Percentiles rank a stretch among this genome's conserved stretches.
Evolutionary conservation across 2,329 filamentous ascomycete species (phyloP).

Genomic region (Diplodia intermedia): DNA sequence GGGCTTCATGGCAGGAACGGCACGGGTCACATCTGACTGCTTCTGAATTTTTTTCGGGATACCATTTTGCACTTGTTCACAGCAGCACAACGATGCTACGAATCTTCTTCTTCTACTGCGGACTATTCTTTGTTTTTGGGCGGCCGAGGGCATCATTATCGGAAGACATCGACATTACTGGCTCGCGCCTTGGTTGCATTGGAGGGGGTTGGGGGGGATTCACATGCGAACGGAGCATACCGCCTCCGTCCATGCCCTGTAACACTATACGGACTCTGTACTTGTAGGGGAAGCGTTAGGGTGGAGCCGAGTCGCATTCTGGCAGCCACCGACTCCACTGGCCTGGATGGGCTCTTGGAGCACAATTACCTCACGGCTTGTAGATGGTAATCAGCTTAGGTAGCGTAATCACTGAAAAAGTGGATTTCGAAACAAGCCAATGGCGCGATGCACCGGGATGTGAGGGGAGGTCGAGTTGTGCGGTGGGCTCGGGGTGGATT

Average conservation of each 20-base stretch:
- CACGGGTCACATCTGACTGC: slow-evolving; percentile 34
- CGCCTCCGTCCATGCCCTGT: slow-evolving; percentile 44
- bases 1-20: slow-evolving; percentile 25
- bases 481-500: slow-evolving; percentile 1
- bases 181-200: slow-evolving; percentile 47
- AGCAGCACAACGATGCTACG: slow-evolving; percentile 46
- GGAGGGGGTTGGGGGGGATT: slow-evolving; percentile 33
- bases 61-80: slow-evolving; percentile 41
- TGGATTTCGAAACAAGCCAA: slow-evolving; percentile 34
- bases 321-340: slow-evolving; percentile 33
- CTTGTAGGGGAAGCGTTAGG: slow-evolving; percentile 43
- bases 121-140: slow-evolving; percentile 35
- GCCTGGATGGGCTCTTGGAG: slow-evolving; percentile 33
- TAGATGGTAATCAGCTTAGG: slow-evolving; percentile 43
- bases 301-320: slow-evolving; percentile 45
- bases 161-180: slow-evolving; percentile 38
- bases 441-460: slow-evolving; percentile 24
- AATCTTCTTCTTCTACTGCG: slow-evolving; percentile 44
- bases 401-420: slow-evolving; percentile 41
- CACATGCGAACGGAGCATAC: slow-evolving; percentile 37
- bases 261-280: slow-evolving; percentile 51
- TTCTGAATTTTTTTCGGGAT: slow-evolving; percentile 45
- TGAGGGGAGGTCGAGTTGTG: not conserved
- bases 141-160: slow-evolving; percentile 34
- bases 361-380: slow-evolving; percentile 42